These are phyloP conservation scores for Alternaria angustiovoidea DNA, from an alignment of 2,329 filamentous ascomycete genomes.

Conservation along the genomic window DNA sequence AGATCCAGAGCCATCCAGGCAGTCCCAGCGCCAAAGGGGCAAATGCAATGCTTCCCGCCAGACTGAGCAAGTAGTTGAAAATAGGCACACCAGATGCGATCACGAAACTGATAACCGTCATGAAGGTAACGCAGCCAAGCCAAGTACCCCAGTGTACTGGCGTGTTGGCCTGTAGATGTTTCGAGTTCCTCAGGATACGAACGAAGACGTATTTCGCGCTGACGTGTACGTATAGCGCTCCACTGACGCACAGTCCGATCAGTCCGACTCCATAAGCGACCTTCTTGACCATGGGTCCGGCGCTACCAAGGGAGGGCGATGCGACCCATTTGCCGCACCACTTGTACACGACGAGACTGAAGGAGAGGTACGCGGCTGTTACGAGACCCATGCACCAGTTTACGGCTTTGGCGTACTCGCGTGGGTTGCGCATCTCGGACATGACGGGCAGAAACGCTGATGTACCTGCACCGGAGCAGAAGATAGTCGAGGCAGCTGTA, in stretches of 20 bases:
- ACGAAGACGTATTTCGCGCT: constrained; percentile 66
- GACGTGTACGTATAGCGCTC: constrained; percentile 59
- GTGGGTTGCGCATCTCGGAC: constrained; percentile 68
- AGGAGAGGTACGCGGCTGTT: constrained; percentile 65
- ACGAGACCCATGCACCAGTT: constrained; percentile 68
- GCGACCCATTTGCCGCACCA: constrained; percentile 71
- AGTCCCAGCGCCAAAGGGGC: constrained; percentile 60
- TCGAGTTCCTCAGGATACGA: constrained; percentile 60
- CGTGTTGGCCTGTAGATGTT: constrained; percentile 62
- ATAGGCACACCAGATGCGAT: constrained; percentile 64
- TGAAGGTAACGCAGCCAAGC: constrained; percentile 56
- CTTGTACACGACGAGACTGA: constrained; percentile 67
- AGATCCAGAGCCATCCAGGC: constrained; percentile 61
- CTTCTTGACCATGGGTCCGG: constrained; percentile 67
- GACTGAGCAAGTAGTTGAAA: constrained; percentile 61
- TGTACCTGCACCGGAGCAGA: constrained; percentile 66
- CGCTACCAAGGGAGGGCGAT: constrained; percentile 67
- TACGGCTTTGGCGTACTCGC: constrained; percentile 68
- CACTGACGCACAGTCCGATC: constrained; percentile 62
- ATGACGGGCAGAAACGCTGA: constrained; percentile 71
- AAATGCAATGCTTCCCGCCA: constrained; percentile 61
- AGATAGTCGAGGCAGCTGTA: constrained; percentile 64
- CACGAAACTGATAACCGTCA: constrained; percentile 58
- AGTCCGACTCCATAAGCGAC: constrained; percentile 67
- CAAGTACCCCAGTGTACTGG: constrained; percentile 66